Evolutionary conservation across 345 rosid genomes (phyloP).

Genomic region (Eucalyptus curtisii): DNA sequence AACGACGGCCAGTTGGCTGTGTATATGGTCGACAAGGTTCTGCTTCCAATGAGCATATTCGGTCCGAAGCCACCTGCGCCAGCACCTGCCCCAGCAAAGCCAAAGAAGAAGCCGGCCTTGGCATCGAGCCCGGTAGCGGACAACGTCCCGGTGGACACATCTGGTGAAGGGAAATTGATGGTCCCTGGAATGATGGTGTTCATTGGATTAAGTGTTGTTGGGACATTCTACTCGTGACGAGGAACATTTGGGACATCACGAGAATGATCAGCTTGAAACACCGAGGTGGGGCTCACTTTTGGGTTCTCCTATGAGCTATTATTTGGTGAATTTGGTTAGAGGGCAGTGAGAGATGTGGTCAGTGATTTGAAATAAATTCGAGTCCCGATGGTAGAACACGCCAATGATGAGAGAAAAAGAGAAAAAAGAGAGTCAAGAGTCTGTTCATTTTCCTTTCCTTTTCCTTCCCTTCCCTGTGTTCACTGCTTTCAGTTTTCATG

Average conservation of each 20-base stretch:
- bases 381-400: neutral
- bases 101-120: conserved; percentile 9
- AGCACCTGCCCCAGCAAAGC: conserved; percentile 22
- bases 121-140: neutral
- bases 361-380: neutral
- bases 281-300: neutral
- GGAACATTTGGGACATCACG: neutral
- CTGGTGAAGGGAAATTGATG: neutral
- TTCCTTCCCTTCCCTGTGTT: neutral
- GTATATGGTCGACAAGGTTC: conserved; percentile 31
- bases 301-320: neutral
- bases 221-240: neutral
- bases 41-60: conserved; percentile 31
- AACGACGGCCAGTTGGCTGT: conserved; percentile 27
- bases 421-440: neutral
- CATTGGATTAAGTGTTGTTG: neutral
- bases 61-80: conserved; percentile 34
- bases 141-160: conserved; percentile 1
- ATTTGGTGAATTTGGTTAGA: neutral
- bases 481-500: neutral
- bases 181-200: neutral
- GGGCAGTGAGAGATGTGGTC: neutral
- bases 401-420: neutral
- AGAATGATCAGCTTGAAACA: neutral
- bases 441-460: neutral